A percentile compares a stretch with the other conserved stretches of the same genome.
phyloP scores from a whole-genome alignment of 495 filamentous ascomycete species.

The Aspergillus nidulans region DNA sequence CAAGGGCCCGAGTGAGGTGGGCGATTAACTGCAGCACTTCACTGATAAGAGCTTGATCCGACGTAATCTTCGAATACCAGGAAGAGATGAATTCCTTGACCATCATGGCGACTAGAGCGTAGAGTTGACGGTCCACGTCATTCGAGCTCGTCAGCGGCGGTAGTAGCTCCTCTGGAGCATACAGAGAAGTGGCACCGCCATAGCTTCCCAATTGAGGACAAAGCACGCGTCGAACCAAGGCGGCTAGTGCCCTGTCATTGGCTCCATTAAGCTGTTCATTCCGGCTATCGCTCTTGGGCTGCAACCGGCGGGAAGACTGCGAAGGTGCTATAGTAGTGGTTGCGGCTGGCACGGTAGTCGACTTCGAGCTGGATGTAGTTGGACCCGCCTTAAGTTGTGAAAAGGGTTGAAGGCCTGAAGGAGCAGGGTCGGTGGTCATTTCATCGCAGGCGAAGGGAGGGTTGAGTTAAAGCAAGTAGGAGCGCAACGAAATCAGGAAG shows the following conservation, averaged over 20 bases:
- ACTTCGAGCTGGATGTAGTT: conserved; percentile 45
- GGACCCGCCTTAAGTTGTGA: conserved; percentile 48
- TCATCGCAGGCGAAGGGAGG: conserved; percentile 26
- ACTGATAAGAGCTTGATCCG: conserved; percentile 78
- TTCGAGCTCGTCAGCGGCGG: conserved; percentile 91
- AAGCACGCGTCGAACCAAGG: conserved; percentile 63
- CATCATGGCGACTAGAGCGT: conserved; percentile 84
- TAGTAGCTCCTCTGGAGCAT: conserved; percentile 70
- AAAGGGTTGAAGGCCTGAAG: conserved; percentile 40
- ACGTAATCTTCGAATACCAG: conserved; percentile 91
- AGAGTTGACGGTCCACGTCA: conserved; percentile 86
- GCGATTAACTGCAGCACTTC: conserved; percentile 87
- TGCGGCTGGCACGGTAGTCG: conserved; percentile 28
- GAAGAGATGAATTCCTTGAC: conserved; percentile 82
- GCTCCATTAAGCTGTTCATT: conserved; percentile 34
- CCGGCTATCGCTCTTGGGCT: conserved; percentile 20
- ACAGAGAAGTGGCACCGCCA: conserved; percentile 37
- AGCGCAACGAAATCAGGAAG: neutral
- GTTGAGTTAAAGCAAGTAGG: conserved; percentile 2
- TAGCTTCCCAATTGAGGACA: conserved; percentile 49
- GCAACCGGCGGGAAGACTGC: conserved; percentile 33
- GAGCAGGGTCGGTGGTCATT: conserved; percentile 38
- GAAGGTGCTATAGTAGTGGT: conserved; percentile 24
- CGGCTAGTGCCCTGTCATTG: conserved; percentile 53
- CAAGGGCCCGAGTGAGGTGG: conserved; percentile 80